Evolutionary conservation across 495 filamentous ascomycete species (phyloP).

Genomic region (Friedmanniomyces endolithicus): DNA sequence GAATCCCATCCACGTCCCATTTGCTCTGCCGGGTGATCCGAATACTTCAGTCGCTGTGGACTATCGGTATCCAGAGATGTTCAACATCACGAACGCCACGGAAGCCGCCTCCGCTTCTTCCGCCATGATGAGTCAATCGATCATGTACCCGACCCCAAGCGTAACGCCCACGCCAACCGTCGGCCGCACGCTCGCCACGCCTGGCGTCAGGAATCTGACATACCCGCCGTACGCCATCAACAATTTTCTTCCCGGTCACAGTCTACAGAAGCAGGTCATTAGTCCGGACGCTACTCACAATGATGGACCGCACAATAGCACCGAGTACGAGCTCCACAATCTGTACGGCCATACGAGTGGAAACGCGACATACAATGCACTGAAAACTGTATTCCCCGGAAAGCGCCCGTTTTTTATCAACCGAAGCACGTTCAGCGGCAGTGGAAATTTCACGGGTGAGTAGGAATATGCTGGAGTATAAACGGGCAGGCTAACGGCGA

Average conservation of each 20-base stretch:
- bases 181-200: conserved; percentile 13
- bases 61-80: conserved; percentile 16
- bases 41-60: conserved; percentile 8
- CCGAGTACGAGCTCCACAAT: conserved; percentile 22
- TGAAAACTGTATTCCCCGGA: conserved; percentile 2
- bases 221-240: conserved; percentile 22
- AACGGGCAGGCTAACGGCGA: too few species aligned
- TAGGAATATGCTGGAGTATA: too few species aligned
- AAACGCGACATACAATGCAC: conserved; percentile 18
- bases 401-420: conserved; percentile 18
- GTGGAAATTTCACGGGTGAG: conserved; percentile 7
- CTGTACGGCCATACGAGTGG: conserved; percentile 15
- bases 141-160: conserved; percentile 7
- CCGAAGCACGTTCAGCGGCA: conserved; percentile 15
- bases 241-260: conserved; percentile 16
- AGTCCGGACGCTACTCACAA: conserved; percentile 18
- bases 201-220: conserved; percentile 15
- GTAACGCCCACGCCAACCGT: conserved; percentile 11
- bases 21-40: conserved; percentile 16
- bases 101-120: conserved; percentile 17
- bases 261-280: conserved; percentile 17
- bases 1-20: conserved; percentile 18
- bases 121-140: conserved; percentile 10
- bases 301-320: conserved; percentile 18
- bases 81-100: conserved; percentile 19